Evolutionary conservation across 495 filamentous ascomycete genomes (phyloP), one percentile per base, ranked within the genome.

Genomic region (Podospora pseudocomata): DNA sequence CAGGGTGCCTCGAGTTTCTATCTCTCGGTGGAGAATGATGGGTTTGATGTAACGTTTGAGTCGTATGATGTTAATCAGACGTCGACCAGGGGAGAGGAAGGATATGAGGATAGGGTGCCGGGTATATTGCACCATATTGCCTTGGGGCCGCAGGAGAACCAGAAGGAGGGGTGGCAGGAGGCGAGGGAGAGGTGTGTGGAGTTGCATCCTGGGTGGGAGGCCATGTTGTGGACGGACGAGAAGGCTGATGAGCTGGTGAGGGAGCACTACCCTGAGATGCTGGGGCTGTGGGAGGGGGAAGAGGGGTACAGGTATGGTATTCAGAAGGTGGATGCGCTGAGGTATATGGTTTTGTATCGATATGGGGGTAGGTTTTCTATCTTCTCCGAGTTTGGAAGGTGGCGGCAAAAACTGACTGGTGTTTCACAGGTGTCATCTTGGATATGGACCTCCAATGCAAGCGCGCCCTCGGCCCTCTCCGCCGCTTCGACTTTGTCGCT

Each of bases 391-490:
- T 54, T 23, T 23, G 23, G 23, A 13, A 20, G 2, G 13, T 23
- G 23, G 13, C 6, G 5, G 11, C 13, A 18, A 63, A 13, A 60
- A 27, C 9, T 58, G 1, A 20, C 19, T 58, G n/a, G 2, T 18
- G 27, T 44, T 19, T 19, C 32, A 49, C 7, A 77, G 75, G 75
- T 18, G 76, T 78, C 53, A 72, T 82, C 30, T 68, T 82, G 6
- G 80, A 82, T 66, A 80, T 82, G 74, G 80, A 82, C 60, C 75
- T 82, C 20, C 74, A 79, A 54, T 82, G 80, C 73, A 74, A 72
- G 44, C 74, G 80, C 6, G 76, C 72, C 5, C 72, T 80, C 19
- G 80, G 79, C 5, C 79, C 80, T 3, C 71, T 82, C 9, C 73
- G 79, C 4, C 73, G 80, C 5, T 81, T 81, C 66, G 72, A 73